Conservation (phyloP, 179 eudicot species). For the Beta corolliflora region DNA sequence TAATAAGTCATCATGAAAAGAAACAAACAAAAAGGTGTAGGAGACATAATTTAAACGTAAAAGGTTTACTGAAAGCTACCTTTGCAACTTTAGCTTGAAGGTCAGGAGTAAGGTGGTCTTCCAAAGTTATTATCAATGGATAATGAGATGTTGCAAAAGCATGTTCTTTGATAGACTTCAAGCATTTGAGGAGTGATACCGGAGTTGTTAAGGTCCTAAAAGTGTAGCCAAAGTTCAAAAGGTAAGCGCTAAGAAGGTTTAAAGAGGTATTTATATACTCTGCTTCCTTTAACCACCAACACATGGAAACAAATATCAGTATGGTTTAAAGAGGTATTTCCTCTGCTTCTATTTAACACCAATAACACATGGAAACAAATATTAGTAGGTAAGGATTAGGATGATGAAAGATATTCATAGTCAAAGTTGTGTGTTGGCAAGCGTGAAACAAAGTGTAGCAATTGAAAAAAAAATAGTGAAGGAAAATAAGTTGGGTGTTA, state of each 20-base stretch:
- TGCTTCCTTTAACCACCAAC: no score
- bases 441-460: no score
- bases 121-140: slow-evolving; percentile 58
- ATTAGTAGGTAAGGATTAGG: no score
- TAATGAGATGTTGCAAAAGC: slow-evolving; percentile 55
- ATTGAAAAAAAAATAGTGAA: no score
- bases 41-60: neutral
- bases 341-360: no score
- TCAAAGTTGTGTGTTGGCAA: no score
- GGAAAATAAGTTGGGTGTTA: no score
- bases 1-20: neutral
- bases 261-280: neutral
- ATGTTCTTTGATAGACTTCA: slow-evolving; percentile 52
- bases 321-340: no score
- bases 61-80: slow-evolving; percentile 29
- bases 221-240: neutral
- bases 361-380: no score
- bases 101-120: slow-evolving; percentile 57
- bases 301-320: no score
- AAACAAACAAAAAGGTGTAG: slow-evolving; percentile 4
- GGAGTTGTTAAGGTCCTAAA: slow-evolving; percentile 62
- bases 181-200: slow-evolving; percentile 50
- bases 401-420: no score
- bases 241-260: neutral
- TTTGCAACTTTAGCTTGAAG: slow-evolving; percentile 65